phyloP scores from a whole-genome alignment of 495 filamentous ascomycete genomes.

The Xylaria sp. region DNA sequence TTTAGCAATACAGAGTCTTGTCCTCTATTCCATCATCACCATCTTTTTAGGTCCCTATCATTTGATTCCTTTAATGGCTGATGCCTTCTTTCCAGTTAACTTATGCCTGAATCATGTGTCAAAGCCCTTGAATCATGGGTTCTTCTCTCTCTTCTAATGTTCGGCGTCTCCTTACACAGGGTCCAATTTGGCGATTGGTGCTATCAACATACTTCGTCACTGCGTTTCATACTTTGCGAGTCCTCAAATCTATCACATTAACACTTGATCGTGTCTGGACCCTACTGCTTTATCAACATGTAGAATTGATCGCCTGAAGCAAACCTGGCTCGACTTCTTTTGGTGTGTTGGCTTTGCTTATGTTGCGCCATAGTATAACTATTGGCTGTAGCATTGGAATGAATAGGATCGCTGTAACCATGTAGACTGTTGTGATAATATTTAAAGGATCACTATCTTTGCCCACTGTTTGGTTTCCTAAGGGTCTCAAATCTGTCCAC shows the following conservation, averaged over 20 bases:
- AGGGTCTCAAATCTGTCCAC: neutral
- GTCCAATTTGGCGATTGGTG: neutral
- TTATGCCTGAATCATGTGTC: neutral
- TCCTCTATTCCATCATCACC: neutral
- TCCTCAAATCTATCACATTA: neutral
- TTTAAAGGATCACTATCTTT: neutral
- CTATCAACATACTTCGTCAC: neutral
- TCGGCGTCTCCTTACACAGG: neutral
- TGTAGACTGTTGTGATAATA: neutral
- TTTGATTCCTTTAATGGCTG: neutral
- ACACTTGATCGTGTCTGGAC: neutral
- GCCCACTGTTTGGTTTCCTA: neutral
- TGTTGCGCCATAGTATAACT: neutral
- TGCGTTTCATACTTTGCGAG: constrained; percentile 8
- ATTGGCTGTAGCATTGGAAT: neutral
- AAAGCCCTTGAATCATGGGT: too few species aligned
- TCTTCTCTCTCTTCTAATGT: neutral
- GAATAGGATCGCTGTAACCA: neutral
- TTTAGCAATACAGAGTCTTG: neutral
- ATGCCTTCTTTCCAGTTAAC: neutral
- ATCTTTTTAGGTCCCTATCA: neutral
- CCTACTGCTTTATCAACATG: neutral
- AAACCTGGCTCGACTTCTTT: neutral
- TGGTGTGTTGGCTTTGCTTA: neutral
- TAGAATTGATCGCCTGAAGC: neutral